Evolutionary conservation across 768 basidiomycete genomes (phyloP), one percentile per base, ranked within the genome.

Genomic region (Lepiota brunneoincarnata): DNA sequence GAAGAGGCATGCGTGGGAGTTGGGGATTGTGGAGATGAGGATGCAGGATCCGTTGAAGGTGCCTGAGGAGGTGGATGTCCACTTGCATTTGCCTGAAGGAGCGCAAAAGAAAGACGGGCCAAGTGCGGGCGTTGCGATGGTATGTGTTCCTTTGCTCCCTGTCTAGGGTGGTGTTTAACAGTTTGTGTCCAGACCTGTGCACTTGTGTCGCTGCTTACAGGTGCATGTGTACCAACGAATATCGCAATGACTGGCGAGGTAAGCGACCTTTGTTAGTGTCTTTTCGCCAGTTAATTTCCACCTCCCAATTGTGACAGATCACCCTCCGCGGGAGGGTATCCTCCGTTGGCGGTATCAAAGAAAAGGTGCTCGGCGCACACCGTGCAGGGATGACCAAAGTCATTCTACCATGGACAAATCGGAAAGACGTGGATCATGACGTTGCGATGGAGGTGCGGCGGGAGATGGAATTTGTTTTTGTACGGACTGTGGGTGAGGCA

Each of bases 91-190:
- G 7, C 95, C 94, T 0, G 80, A 89, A 1, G 95, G 94, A 0
- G 89, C 92, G 2, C 89, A 93, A 68, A 92, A 86, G 79, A 97
- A 96, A 72, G 93, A 96, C 62, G 93, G 94, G 0, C 93, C 93
- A 0, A 91, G 89, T 63, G 93, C 93, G 0, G 93, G 93, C 2
- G 77, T 95, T 20, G 90, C 91, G 0, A 93, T 95, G 83, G 89
- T 91, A 57, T 54, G 75, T 64, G 42, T 14, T 44, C 34, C 6
- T 14, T 41, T 15, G n/a, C 6, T 41, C 6, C 28, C 6, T 5
- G 12, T 35, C 35, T 40, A 20, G 37, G n/a, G 14, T 11, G 52
- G 44, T 37, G 26, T 46, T 49, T 18, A 56, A 39, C 7, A 34
- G 20, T 12, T 23, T 4, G 26, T 50, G 31, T 50, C 9, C 50